Conservation (phyloP, 2,329 filamentous ascomycete species). For the Aspergillus sp. region DNA sequence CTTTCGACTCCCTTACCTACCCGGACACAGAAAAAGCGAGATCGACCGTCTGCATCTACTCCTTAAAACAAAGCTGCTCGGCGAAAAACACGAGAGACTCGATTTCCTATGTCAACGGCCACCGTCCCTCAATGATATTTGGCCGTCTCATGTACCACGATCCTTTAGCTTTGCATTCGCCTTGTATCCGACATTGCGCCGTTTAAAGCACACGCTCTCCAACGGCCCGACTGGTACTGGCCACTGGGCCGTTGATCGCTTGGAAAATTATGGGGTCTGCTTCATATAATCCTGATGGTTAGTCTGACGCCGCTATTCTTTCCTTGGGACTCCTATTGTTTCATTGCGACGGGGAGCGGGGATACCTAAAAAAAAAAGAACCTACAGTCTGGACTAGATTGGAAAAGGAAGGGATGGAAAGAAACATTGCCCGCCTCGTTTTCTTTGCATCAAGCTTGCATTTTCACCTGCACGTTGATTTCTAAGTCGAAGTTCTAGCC, state of each 20-base stretch:
- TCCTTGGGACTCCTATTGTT: neutral
- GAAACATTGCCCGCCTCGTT: neutral
- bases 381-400: neutral
- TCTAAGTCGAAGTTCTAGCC: conserved; percentile 8
- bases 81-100: conserved; percentile 7
- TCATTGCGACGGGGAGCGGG: neutral
- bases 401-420: neutral
- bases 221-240: conserved; percentile 24
- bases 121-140: conserved; percentile 7
- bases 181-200: conserved; percentile 13
- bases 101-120: neutral
- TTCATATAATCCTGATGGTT: conserved; percentile 39
- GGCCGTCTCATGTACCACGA: conserved; percentile 22
- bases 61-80: neutral
- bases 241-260: conserved; percentile 18
- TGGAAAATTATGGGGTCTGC: conserved; percentile 34
- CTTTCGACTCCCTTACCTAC: neutral
- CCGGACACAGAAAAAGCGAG: conserved; percentile 9
- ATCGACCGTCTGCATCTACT: conserved; percentile 12
- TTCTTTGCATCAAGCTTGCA: neutral
- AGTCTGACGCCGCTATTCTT: conserved; percentile 26
- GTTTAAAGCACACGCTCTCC: conserved; percentile 17
- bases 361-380: neutral
- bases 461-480: conserved; percentile 9
- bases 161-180: conserved; percentile 5